A percentile compares a stretch with the other conserved stretches of the same genome.
These are phyloP conservation scores for Chenopodium quinoa DNA, from an alignment of 148 eudicot genomes.

Conservation along the genomic window DNA sequence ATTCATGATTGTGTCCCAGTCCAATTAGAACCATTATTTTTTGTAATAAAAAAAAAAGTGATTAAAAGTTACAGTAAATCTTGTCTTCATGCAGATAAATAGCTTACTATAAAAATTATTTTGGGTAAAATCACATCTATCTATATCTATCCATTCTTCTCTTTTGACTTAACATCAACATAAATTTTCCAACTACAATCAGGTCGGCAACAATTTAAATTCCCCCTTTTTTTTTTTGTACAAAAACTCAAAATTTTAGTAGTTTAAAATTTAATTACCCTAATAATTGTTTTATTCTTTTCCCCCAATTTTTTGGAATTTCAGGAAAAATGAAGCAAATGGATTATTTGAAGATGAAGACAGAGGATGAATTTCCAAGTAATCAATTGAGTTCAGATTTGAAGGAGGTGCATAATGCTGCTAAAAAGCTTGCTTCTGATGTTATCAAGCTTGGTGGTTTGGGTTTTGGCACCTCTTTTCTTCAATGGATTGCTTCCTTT, in stretches of 20 bases:
- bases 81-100: neutral
- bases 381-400: conserved; percentile 41
- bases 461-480: conserved; percentile 49
- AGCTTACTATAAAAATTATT: too few species aligned
- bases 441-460: conserved; percentile 48
- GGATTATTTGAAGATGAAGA: conserved; percentile 50
- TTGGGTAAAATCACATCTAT: too few species aligned
- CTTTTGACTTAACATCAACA: neutral
- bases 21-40: neutral
- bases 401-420: conserved; percentile 41
- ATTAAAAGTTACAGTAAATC: neutral
- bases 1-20: too few species aligned
- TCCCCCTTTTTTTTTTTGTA: too few species aligned
- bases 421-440: conserved; percentile 52
- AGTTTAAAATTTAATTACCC: neutral
- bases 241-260: neutral
- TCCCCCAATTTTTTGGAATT: too few species aligned
- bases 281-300: neutral
- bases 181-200: neutral
- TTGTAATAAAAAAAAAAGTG: too few species aligned
- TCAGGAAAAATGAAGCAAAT: conserved; percentile 28
- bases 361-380: conserved; percentile 31
- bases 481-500: conserved; percentile 62
- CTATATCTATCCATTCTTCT: neutral
- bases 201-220: neutral